Conservation (phyloP, 2,329 filamentous ascomycete genomes). For the Trichoderma afroharzianum region DNA sequence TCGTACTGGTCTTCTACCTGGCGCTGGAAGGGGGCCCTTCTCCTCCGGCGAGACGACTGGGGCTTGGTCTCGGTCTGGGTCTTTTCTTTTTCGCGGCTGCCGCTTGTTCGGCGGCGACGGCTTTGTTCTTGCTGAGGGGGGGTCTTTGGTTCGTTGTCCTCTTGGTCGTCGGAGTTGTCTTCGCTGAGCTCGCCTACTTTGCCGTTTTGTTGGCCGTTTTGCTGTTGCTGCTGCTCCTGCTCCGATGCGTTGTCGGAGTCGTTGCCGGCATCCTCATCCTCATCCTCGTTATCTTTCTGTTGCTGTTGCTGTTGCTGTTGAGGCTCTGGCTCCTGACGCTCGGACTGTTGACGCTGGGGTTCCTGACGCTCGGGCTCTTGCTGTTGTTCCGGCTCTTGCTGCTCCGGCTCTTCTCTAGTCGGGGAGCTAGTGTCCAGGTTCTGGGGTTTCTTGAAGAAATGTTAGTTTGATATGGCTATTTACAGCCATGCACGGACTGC, state of each 20-base stretch:
- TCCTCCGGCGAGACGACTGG: conserved; percentile 20
- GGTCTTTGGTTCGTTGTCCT: conserved; percentile 5
- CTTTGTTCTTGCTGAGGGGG: conserved; percentile 1
- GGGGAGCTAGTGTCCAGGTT: background rate
- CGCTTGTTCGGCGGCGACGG: background rate
- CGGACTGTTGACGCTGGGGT: no score
- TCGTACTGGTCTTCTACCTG: conserved; percentile 14
- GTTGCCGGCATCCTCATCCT: background rate
- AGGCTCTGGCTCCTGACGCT: background rate
- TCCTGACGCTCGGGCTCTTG: background rate
- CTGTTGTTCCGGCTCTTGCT: background rate
- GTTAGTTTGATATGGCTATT: background rate
- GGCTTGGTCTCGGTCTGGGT: background rate
- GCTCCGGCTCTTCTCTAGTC: background rate
- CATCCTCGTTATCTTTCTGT: background rate
- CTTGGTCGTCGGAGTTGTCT: conserved; percentile 7
- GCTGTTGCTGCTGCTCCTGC: background rate
- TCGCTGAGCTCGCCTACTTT: conserved; percentile 8
- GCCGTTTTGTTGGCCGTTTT: background rate
- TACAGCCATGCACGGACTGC: background rate
- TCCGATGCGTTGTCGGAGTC: conserved; percentile 15
- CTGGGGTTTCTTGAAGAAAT: background rate
- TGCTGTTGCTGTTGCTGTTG: background rate
- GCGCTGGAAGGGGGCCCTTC: conserved; percentile 17
- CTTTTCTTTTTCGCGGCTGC: background rate